Percentiles rank a stretch among this genome's conserved stretches.
Conservation (phyloP, 164 flowering plant species). For the Vitis amurensis region DNA sequence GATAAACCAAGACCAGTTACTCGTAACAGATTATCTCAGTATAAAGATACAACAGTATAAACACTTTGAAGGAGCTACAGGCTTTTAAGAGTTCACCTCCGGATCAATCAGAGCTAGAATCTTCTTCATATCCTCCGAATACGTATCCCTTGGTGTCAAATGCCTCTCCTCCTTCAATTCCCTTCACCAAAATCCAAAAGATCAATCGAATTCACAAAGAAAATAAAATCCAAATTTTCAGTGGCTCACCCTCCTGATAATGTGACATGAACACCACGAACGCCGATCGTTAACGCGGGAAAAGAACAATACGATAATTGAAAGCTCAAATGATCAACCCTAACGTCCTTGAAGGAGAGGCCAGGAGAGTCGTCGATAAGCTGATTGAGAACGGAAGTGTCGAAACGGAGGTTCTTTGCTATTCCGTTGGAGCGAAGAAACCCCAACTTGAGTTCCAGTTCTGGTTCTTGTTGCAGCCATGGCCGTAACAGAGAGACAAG, state of each 20-base stretch:
- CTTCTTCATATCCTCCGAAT: slow-evolving; percentile 40
- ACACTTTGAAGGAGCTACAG: not conserved
- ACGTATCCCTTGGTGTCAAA: slow-evolving; percentile 14
- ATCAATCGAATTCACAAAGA: slow-evolving; percentile 2
- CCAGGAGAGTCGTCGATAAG: slow-evolving; percentile 36
- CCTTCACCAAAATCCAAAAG: slow-evolving; percentile 25
- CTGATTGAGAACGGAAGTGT: slow-evolving; percentile 47
- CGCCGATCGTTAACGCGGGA: slow-evolving; percentile 51
- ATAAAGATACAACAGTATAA: not conserved
- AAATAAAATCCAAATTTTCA: not conserved
- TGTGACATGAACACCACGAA: slow-evolving; percentile 46
- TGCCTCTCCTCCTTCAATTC: slow-evolving; percentile 26
- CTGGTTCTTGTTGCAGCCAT: slow-evolving; percentile 65
- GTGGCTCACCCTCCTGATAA: slow-evolving; percentile 44
- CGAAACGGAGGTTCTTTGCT: slow-evolving; percentile 46
- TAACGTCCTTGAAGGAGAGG: slow-evolving; percentile 42
- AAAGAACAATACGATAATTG: slow-evolving; percentile 55
- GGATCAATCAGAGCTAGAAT: slow-evolving; percentile 63
- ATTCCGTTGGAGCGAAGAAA: slow-evolving; percentile 42
- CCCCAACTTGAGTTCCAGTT: slow-evolving; percentile 61
- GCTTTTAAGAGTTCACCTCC: slow-evolving; percentile 45
- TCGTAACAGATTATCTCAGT: not conserved
- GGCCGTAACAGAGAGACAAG: slow-evolving; percentile 60
- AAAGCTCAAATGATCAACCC: slow-evolving; percentile 43
- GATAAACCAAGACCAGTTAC: not conserved